These are phyloP conservation scores for Tympanopsis confertula DNA, from an alignment of 2,329 filamentous ascomycete genomes.

Conservation along the genomic window DNA sequence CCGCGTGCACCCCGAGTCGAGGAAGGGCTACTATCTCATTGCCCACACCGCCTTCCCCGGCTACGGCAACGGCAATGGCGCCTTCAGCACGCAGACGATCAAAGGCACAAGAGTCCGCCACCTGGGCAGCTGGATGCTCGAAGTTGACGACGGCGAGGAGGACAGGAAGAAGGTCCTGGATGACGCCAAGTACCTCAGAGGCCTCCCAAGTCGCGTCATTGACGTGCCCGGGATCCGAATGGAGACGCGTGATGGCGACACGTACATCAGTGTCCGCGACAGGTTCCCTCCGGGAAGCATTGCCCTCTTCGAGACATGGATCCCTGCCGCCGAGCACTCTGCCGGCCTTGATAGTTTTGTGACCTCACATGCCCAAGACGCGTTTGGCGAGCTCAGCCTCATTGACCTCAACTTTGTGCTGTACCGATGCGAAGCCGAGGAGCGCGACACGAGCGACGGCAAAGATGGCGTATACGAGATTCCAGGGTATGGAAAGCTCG, in stretches of 20 bases:
- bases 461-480: slow-evolving; percentile 82
- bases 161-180: slow-evolving; percentile 50
- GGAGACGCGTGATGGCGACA: slow-evolving; percentile 61
- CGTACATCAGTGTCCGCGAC: slow-evolving; percentile 68
- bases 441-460: slow-evolving; percentile 64
- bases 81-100: slow-evolving; percentile 68
- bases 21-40: slow-evolving; percentile 90
- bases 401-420: slow-evolving; percentile 83
- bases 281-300: slow-evolving; percentile 89
- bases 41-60: slow-evolving; percentile 93
- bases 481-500: slow-evolving; percentile 70
- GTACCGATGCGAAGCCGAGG: slow-evolving; percentile 86
- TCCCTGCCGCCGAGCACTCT: slow-evolving; percentile 75
- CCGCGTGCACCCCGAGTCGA: slow-evolving; percentile 79
- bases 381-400: slow-evolving; percentile 64
- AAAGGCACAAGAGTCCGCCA: slow-evolving; percentile 75
- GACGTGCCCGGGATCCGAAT: slow-evolving; percentile 65
- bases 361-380: slow-evolving; percentile 66
- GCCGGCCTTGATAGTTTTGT: slow-evolving; percentile 77
- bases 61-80: slow-evolving; percentile 72
- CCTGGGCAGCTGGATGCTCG: slow-evolving; percentile 82
- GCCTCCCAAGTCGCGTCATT: slow-evolving; percentile 72
- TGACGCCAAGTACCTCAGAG: slow-evolving; percentile 63
- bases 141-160: slow-evolving; percentile 69
- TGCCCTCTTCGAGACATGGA: slow-evolving; percentile 90